Conservation (phyloP, 352 stramenopile species). For the Sclerospora graminicola region DNA sequence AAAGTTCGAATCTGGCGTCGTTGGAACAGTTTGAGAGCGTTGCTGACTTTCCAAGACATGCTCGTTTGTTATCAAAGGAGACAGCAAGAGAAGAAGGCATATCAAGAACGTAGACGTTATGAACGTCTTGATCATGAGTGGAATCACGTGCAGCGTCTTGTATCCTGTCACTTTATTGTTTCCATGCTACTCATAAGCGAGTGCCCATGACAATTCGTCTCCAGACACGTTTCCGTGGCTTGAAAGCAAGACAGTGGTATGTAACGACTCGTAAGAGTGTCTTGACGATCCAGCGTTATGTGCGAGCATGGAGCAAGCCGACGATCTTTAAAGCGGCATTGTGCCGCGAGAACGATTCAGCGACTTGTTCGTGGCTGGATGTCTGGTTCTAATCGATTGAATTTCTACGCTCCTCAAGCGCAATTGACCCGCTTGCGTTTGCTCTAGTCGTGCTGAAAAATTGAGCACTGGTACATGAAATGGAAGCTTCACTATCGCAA, state of each 20-base stretch:
- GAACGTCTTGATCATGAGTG: too few species aligned
- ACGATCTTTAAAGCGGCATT: slow-evolving; percentile 10
- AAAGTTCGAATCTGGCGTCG: too few species aligned
- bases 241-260: slow-evolving; percentile 10
- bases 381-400: slow-evolving; percentile 23
- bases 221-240: slow-evolving; percentile 22
- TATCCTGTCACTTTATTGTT: slow-evolving; percentile 12
- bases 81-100: too few species aligned
- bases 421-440: slow-evolving; percentile 28
- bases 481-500: slow-evolving; percentile 14
- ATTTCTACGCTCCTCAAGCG: slow-evolving; percentile 31
- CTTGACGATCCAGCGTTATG: slow-evolving; percentile 15
- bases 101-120: too few species aligned
- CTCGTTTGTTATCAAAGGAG: too few species aligned
- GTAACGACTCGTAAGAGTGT: too few species aligned
- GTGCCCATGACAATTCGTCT: slow-evolving; percentile 15
- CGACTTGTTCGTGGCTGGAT: slow-evolving; percentile 32
- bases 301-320: slow-evolving; percentile 23
- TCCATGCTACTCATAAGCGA: slow-evolving; percentile 16
- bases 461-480: slow-evolving; percentile 36
- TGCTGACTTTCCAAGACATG: too few species aligned
- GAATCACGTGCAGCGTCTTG: too few species aligned
- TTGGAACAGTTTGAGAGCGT: too few species aligned
- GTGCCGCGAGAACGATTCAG: slow-evolving; percentile 30
- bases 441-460: slow-evolving; percentile 35